Evolutionary conservation across 768 basidiomycete species (phyloP), one percentile per base, ranked within the genome.

Genomic region (Cytidiella melzeri): DNA sequence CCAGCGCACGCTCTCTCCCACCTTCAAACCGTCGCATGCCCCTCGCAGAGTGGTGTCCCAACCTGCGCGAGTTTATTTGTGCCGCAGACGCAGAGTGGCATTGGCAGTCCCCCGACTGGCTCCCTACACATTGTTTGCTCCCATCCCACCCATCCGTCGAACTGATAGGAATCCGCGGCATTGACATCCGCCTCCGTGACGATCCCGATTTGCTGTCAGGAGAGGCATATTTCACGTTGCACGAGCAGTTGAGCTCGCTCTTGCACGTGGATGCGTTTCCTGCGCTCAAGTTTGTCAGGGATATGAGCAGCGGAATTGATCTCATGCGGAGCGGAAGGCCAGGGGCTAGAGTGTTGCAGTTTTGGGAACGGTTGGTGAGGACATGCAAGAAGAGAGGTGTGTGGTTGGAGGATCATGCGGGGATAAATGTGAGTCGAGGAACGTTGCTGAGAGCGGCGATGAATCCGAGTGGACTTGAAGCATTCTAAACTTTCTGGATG

Each of bases 31-130:
- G 30, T 34, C 30, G 30, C 15, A 69, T 80, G 15, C 76, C 76
- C 3, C 70, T 87, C 5, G 80, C 79, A n/a, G 69, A 70, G 15
- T 84, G 81, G 80, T 85, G 83, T 54, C 86, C 86, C 0, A 80
- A 82, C 54, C 69, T 88, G 30, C 68, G 67, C 27, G 74, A 85
- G 57, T 83, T 88, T 61, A 82, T 88, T 43, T 87, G 84, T 59
- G 77, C 75, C 39, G 85, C 86, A 1, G 84, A 87, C 52, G 85
- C 84, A 1, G 84, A 84, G 57, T 88, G 86, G 86, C 83, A 87
- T 54, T 87, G 86, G 86, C 74, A 80, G 56, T 73, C 69, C 45
- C 86, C 86, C 0, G 84, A 88, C 59, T 87, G 85, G 86, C 87
- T 87, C 57, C 83, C 86, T 12, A 84, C 86, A 3, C 86, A 88